Conservation (phyloP, 345 rosid genomes). For the Populus deltoides region DNA sequence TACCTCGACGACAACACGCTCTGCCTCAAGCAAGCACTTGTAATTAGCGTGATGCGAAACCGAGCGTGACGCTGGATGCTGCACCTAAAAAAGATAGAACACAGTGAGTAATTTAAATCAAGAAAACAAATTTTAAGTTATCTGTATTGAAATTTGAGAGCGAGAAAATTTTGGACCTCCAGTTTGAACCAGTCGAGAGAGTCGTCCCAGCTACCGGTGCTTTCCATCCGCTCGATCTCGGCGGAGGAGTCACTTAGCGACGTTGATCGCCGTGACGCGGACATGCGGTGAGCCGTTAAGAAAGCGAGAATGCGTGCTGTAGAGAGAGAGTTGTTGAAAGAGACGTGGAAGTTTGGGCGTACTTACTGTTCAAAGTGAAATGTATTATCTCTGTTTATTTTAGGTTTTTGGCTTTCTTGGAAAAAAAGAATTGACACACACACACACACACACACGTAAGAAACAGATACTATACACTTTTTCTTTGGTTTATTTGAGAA, state of each 20-base stretch:
- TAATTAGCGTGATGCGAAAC: slow-evolving; percentile 44
- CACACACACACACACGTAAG: too few relatives aligned
- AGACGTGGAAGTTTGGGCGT: neutral
- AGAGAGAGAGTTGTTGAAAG: neutral
- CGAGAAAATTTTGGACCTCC: slow-evolving; percentile 28
- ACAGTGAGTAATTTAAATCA: neutral
- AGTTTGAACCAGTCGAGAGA: slow-evolving; percentile 72
- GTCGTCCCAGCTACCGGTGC: slow-evolving; percentile 73
- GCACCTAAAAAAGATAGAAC: neutral
- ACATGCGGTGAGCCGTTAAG: slow-evolving; percentile 32
- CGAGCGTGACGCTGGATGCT: slow-evolving; percentile 49
- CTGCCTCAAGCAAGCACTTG: slow-evolving; percentile 73
- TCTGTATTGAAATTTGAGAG: neutral
- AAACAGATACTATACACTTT: too few relatives aligned
- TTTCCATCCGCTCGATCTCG: slow-evolving; percentile 66
- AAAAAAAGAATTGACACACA: too few relatives aligned
- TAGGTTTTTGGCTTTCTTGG: neutral
- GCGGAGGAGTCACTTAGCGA: slow-evolving; percentile 46
- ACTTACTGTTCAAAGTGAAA: slow-evolving; percentile 4
- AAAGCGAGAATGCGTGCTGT: neutral
- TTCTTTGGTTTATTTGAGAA: too few relatives aligned
- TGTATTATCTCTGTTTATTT: neutral
- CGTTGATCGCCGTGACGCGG: slow-evolving; percentile 46
- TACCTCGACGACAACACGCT: slow-evolving; percentile 64
- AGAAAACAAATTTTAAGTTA: neutral